These are phyloP conservation scores for Fusarium longipes DNA, from an alignment of 2,329 filamentous ascomycete genomes.

Conservation along the genomic window DNA sequence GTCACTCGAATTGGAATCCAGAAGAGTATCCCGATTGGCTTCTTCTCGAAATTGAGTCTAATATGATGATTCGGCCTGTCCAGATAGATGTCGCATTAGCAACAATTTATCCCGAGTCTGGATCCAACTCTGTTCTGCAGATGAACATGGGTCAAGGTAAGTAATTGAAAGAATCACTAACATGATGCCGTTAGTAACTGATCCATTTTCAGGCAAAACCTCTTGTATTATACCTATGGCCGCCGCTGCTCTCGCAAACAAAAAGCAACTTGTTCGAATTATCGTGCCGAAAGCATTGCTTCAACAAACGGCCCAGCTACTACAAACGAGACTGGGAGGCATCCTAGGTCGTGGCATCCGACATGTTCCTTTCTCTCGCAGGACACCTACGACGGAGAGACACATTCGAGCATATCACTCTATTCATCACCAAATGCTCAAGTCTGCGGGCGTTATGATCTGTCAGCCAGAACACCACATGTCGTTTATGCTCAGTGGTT, in stretches of 20 bases:
- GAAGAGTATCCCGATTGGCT: conserved; percentile 70
- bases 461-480: conserved; percentile 72
- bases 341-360: conserved; percentile 64
- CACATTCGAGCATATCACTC: conserved; percentile 50
- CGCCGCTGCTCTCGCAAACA: conserved; percentile 58
- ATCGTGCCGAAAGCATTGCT: conserved; percentile 69
- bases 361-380: conserved; percentile 69
- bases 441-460: conserved; percentile 64
- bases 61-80: conserved; percentile 69
- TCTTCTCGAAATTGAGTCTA: conserved; percentile 72
- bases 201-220: conserved; percentile 61
- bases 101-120: conserved; percentile 65
- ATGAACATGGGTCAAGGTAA: conserved; percentile 74
- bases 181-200: not conserved
- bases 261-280: conserved; percentile 61
- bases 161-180: not conserved
- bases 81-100: conserved; percentile 72
- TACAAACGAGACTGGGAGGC: conserved; percentile 66
- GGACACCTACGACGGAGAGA: conserved; percentile 49
- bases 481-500: conserved; percentile 71
- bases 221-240: conserved; percentile 67
- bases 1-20: conserved; percentile 68
- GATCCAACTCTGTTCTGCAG: conserved; percentile 69
- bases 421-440: conserved; percentile 55
- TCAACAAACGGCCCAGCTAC: conserved; percentile 66